These are phyloP conservation scores for Pneumocystis wakefieldiae DNA, from an alignment of 1,139 yeast species.

Conservation along the genomic window DNA sequence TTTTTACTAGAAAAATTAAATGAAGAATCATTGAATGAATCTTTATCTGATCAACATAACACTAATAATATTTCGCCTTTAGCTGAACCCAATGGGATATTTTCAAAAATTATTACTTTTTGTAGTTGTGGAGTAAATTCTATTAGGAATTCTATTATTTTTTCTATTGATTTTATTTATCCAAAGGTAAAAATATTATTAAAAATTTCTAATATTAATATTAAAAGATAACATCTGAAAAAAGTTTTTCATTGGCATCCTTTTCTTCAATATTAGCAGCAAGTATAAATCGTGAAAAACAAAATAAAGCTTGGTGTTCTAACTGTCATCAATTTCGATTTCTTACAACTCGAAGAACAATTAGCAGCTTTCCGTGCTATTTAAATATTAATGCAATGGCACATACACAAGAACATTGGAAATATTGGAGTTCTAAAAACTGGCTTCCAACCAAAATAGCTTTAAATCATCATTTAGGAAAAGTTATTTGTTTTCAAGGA, in stretches of 20 bases:
- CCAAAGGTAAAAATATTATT: slow-evolving; percentile 9
- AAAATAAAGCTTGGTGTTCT: slow-evolving; percentile 10
- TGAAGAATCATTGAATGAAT: slow-evolving; percentile 27
- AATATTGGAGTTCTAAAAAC: slow-evolving; percentile 12
- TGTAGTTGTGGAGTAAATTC: slow-evolving; percentile 14
- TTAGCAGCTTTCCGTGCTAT: slow-evolving; percentile 47
- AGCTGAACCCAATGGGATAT: slow-evolving; percentile 26
- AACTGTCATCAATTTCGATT: slow-evolving; percentile 11
- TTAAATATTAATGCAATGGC: slow-evolving; percentile 47
- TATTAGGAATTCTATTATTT: slow-evolving; percentile 11
- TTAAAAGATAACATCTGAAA: not conserved
- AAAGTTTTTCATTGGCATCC: slow-evolving; percentile 5
- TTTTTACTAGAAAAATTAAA: slow-evolving; percentile 41
- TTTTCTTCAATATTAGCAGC: slow-evolving; percentile 11
- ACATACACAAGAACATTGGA: slow-evolving; percentile 17
- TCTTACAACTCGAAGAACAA: slow-evolving; percentile 23
- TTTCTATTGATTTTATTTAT: slow-evolving; percentile 15
- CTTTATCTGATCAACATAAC: not conserved
- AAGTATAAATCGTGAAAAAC: slow-evolving; percentile 11
- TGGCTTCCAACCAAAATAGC: slow-evolving; percentile 12
- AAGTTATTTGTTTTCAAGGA: slow-evolving; percentile 8
- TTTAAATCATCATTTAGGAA: slow-evolving; percentile 6
- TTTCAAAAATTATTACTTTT: slow-evolving; percentile 27
- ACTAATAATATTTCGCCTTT: slow-evolving; percentile 1
- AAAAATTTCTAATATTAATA: not conserved